Base-by-base conservation (phyloP, 495 filamentous ascomycete genomes). In the Delitschia confertaspora region DNA sequence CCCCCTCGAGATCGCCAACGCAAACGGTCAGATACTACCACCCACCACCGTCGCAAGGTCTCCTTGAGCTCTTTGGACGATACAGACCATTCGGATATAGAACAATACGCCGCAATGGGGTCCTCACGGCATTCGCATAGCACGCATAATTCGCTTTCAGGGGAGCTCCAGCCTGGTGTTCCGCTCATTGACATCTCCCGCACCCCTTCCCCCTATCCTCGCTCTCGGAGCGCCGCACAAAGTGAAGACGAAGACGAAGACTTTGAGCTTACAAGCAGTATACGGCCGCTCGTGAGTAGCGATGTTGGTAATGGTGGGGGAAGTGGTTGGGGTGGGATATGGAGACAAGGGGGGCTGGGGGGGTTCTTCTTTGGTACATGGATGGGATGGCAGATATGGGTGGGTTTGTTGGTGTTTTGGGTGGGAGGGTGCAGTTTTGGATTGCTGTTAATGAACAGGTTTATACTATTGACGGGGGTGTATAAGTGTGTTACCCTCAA, bases 371-470 rank as follows among this genome's bases (percentile, higher is more conserved):
- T 71, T 51, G 64, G 62, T 27, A 71, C 70, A 8, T 60, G 58
- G 34, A 51, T 61, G 33, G 71, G 71, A 9, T 71, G 67, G 69
- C 63, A 71, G 52, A 49, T 71, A 1, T 71, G 68, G 49, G 68
- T 74, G 21, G 65, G 57, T 9, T 49, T 72, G 34, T 55, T 74
- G 50, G 59, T 71, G 11, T 50, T 69, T 17, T 66, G 66, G 60
- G 57, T 68, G 6, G 58, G 49, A 17, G 67, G 60, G 3, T 65
- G 64, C 25, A 55, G 61, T 17, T 67, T 71, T 49, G 63, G 59
- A 26, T 45, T 74, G 42, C 53, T 66, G 18, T 42, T 71, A 26
- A 65, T 71, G 65, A 73, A 75, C 56, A 46, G 65, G 36, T 69
- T 74, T 33, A 68, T 71, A 30, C 32, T 74, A 34, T 52, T 49